Evolutionary conservation across 768 basidiomycete species (phyloP).

Genomic region (Tulasnella sp.): DNA sequence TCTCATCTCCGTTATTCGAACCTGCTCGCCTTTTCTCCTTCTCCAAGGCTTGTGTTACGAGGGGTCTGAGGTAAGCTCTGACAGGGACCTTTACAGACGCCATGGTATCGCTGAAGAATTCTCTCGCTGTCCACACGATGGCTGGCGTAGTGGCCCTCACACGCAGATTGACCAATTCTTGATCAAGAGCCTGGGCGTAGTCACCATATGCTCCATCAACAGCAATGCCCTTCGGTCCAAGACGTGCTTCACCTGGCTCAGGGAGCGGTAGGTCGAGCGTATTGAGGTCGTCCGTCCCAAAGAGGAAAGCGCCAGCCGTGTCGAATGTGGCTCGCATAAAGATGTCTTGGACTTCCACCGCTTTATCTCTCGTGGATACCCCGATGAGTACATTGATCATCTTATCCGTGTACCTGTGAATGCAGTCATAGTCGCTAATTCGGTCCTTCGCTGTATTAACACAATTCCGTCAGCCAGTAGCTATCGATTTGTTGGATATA

Average conservation of each 20-base stretch:
- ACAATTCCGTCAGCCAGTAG: too few relatives aligned
- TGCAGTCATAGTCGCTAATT: conserved; percentile 16
- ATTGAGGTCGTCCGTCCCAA: conserved; percentile 2
- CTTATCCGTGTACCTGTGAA: conserved; percentile 18
- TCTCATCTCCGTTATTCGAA: background rate
- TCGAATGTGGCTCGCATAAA: conserved; percentile 18
- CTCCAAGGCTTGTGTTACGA: background rate
- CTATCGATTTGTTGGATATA: too few relatives aligned
- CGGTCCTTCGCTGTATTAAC: conserved; percentile 19
- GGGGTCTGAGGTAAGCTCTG: conserved; percentile 5
- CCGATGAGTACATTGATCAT: conserved; percentile 7
- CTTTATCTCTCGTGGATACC: conserved; percentile 20
- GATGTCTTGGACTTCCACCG: conserved; percentile 17
- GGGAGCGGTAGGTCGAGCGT: conserved; percentile 14
- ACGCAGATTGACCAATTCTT: background rate
- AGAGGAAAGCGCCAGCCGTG: too few relatives aligned
- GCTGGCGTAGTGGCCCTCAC: background rate
- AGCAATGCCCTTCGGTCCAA: background rate
- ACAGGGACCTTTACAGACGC: background rate
- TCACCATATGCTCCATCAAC: background rate
- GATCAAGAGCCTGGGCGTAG: background rate
- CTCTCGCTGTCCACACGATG: background rate
- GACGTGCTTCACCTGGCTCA: too few relatives aligned
- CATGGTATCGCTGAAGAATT: conserved; percentile 12
- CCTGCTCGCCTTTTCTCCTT: background rate